Conservation (phyloP, 495 filamentous ascomycete species). For the Margaritispora aquatica region DNA sequence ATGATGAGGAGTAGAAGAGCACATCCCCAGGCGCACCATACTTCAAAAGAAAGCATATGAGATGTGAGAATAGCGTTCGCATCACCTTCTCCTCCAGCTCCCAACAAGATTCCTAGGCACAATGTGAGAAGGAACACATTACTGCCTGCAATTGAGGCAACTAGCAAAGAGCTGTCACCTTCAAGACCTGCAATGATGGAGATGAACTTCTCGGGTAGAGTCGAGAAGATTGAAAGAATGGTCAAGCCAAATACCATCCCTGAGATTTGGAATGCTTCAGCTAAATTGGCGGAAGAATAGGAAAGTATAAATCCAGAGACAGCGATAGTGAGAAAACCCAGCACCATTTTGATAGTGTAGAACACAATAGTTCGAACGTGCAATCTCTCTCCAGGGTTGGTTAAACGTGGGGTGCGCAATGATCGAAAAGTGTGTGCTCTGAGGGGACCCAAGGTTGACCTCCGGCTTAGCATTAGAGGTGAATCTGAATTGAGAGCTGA, state of each 20-base stretch:
- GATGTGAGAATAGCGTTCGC: constrained; percentile 15
- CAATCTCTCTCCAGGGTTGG: background rate
- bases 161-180: constrained; percentile 42
- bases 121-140: constrained; percentile 50
- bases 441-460: background rate
- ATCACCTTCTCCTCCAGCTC: constrained; percentile 18
- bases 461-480: background rate
- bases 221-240: constrained; percentile 50
- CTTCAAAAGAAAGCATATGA: constrained; percentile 29
- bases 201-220: constrained; percentile 50
- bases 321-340: constrained; percentile 42
- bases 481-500: background rate
- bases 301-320: constrained; percentile 44
- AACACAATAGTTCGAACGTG: constrained; percentile 20
- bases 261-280: constrained; percentile 34
- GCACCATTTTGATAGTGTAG: constrained; percentile 37
- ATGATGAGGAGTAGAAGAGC: constrained; percentile 25
- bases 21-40: constrained; percentile 31
- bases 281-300: constrained; percentile 33
- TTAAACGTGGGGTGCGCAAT: background rate
- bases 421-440: background rate
- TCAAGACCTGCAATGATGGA: constrained; percentile 39
- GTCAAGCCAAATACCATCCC: constrained; percentile 44
- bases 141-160: constrained; percentile 47
- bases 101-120: constrained; percentile 39